phyloP scores from a whole-genome alignment of 768 basidiomycete genomes.

The Wakefieldia striispora region DNA sequence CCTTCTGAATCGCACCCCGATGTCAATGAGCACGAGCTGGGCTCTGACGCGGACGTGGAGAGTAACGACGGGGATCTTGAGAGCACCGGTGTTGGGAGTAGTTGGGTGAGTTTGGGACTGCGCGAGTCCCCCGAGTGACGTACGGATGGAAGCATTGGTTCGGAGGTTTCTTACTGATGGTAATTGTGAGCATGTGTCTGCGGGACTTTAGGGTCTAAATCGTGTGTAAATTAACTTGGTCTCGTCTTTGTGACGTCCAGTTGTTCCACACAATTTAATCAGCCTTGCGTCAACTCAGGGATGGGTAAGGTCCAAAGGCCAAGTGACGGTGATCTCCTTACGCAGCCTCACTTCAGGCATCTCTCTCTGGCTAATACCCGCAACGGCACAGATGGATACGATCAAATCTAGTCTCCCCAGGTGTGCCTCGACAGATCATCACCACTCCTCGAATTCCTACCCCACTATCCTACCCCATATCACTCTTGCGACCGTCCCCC shows the following conservation, averaged over 20 bases:
- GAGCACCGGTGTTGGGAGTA: constrained; percentile 49
- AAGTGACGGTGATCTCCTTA: not conserved
- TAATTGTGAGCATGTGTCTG: not conserved
- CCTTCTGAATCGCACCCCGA: constrained; percentile 10
- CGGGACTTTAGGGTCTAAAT: not conserved
- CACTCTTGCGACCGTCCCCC: constrained; percentile 54
- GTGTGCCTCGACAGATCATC: constrained; percentile 20
- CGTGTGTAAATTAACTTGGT: constrained; percentile 7
- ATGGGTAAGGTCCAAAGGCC: constrained; percentile 23
- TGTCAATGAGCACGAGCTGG: constrained; percentile 38
- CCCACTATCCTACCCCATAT: constrained; percentile 68
- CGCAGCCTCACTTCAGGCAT: constrained; percentile 39
- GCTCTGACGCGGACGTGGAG: constrained; percentile 69
- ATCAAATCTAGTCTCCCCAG: constrained; percentile 50
- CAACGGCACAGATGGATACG: constrained; percentile 38
- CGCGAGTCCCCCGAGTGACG: constrained; percentile 21
- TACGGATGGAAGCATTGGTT: not conserved
- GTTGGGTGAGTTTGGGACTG: constrained; percentile 65
- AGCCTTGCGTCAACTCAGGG: too few relatives aligned
- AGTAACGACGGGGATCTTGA: constrained; percentile 58
- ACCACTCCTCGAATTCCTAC: constrained; percentile 43
- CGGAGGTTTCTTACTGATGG: not conserved
- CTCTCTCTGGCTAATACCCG: constrained; percentile 71
- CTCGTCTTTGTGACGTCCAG: not conserved
- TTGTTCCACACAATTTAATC: not conserved